Base-by-base conservation (phyloP, 371 early-diverging fungal genomes). In the Mortierella sp. region DNA sequence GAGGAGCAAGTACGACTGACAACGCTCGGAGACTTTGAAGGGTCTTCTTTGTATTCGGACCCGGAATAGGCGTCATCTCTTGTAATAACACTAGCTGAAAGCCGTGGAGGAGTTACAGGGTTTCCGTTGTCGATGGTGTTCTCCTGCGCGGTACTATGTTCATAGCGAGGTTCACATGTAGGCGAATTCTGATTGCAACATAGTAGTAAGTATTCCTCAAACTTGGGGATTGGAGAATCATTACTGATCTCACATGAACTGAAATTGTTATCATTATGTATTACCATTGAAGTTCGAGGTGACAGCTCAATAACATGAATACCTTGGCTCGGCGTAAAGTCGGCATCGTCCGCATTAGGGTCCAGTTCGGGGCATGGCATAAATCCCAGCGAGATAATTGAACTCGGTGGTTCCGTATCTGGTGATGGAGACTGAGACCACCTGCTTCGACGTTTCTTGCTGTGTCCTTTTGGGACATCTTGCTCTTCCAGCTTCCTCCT, bases 261-360 rank as follows among this genome's bases (percentile, higher is more conserved):
- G 28, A 13, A 13, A 28, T 28, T 11, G 55, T 11, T 55, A 55
- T 28, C 16, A 32, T 55, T 32, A 55, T 13, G 13, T 24, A 21
- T 62, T 43, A 24, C 63, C 40, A 15, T 19, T 50, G 50, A 28
- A 16, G 15, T 52, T 58, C 16, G 21, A 36, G 58, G 32, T 5
- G 58, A 22, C 9, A 28, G 28, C 19, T 10, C 15, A 33, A 38
- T 21, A 16, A 2, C 10, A 38, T 55, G 65, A 13, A 69, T 65
- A 4, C 70, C 53, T 40, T 69, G 70, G 19, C 66, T 70, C 6
- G 21, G 50, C 15, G 71, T 48, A 41, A 76, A 70, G 45, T 67
- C 69, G 0, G 5, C 32, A n/a, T 43, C 47, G 16, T 50, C 57
- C 16, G 21, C 32, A 19, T 64, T 52, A 1, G 67, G 67, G 48